These are phyloP conservation scores for Sporobolus alterniflorus DNA, from an alignment of 202 grass and related monocot species.

Conservation along the genomic window DNA sequence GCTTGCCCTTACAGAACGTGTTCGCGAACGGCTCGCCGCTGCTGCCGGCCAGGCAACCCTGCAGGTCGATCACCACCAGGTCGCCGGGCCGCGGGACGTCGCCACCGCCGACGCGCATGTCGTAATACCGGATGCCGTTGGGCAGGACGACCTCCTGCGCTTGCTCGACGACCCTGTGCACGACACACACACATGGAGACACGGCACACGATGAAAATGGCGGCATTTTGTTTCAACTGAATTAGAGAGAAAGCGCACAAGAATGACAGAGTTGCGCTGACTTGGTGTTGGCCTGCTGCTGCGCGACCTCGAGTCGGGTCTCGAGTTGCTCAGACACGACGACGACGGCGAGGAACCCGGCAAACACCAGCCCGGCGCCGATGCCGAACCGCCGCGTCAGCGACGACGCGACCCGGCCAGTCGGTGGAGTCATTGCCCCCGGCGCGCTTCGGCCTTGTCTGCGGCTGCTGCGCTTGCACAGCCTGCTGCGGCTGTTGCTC, in stretches of 20 bases:
- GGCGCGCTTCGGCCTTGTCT: conserved; percentile 49
- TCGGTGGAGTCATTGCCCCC: conserved; percentile 67
- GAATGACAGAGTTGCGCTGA: conserved; percentile 3
- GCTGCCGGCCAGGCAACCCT: conserved; percentile 58
- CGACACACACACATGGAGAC: too few relatives aligned
- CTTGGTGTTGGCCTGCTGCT: conserved; percentile 94
- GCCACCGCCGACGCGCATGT: conserved; percentile 84
- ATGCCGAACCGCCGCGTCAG: conserved; percentile 91
- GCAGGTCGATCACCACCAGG: conserved; percentile 94
- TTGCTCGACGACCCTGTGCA: conserved; percentile 67
- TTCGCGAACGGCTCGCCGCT: conserved; percentile 64
- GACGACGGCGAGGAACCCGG: conserved; percentile 79
- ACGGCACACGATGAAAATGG: not conserved
- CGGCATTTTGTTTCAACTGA: not conserved
- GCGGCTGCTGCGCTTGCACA: too few relatives aligned
- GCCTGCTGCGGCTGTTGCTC: too few relatives aligned
- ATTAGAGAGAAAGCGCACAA: not conserved
- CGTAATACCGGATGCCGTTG: conserved; percentile 93
- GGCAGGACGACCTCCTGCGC: conserved; percentile 83
- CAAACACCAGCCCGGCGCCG: conserved; percentile 88
- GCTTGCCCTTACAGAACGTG: conserved; percentile 77
- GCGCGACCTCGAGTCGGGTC: conserved; percentile 91
- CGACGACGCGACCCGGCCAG: conserved; percentile 81
- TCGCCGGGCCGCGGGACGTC: conserved; percentile 61
- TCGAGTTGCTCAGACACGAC: conserved; percentile 98